Percentiles rank a stretch among this genome's conserved stretches.
These are phyloP conservation scores for Antitrichia curtipendula DNA, from an alignment of 225 moss, liverwort and hornwort genomes.

Conservation along the genomic window DNA sequence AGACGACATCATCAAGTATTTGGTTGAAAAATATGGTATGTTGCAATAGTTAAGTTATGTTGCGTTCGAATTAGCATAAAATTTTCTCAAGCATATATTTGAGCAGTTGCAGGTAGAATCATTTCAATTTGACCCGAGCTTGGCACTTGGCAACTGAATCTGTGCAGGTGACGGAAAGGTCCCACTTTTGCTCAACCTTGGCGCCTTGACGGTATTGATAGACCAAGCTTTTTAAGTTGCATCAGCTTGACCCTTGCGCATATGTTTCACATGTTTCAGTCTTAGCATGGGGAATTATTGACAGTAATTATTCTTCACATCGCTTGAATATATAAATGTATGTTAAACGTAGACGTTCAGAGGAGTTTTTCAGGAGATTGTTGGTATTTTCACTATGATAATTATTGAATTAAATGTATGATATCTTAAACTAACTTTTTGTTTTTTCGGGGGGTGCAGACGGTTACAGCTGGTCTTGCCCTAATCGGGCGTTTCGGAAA, in stretches of 20 bases:
- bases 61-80: not conserved
- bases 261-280: not conserved
- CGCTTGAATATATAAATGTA: not conserved
- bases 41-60: not conserved
- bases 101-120: not conserved
- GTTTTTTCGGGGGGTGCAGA: conserved; percentile 16
- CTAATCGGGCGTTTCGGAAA: conserved; percentile 81
- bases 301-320: not conserved
- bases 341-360: not conserved
- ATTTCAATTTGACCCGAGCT: not conserved
- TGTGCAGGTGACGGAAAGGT: conserved; percentile 91
- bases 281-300: not conserved
- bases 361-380: not conserved
- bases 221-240: not conserved
- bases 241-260: not conserved
- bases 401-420: not conserved
- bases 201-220: conserved; percentile 55
- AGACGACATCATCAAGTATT: conserved; percentile 88
- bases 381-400: not conserved
- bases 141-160: not conserved
- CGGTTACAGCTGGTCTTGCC: conserved; percentile 77
- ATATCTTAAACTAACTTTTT: not conserved
- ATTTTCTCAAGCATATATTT: not conserved
- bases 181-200: conserved; percentile 72
- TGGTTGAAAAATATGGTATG: conserved; percentile 87